These are phyloP conservation scores for Agarophyton chilense DNA, from an alignment of 23 red algal species.

Conservation along the genomic window DNA sequence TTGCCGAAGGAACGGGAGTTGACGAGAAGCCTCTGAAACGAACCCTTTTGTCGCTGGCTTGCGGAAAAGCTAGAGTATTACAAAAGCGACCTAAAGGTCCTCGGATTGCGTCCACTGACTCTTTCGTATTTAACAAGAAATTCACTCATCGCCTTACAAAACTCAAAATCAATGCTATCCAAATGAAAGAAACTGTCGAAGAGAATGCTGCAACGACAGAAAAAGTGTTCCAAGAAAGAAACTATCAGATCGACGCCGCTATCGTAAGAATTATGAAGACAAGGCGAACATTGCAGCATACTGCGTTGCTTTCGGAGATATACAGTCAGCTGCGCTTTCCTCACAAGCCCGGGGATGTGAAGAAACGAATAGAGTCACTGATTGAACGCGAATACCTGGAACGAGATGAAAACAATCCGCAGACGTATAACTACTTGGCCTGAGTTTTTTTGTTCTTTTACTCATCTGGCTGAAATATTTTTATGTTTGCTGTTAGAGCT, in stretches of 20 bases:
- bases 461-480: neutral
- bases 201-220: conserved; percentile 89
- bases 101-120: conserved; percentile 43
- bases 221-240: conserved; percentile 86
- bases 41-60: conserved; percentile 89
- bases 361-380: conserved; percentile 96
- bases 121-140: conserved; percentile 87
- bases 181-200: conserved; percentile 85
- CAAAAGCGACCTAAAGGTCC: conserved; percentile 77
- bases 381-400: conserved; percentile 96
- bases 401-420: conserved; percentile 76
- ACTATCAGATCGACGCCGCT: conserved; percentile 95
- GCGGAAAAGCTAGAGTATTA: conserved; percentile 84
- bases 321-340: conserved; percentile 87
- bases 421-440: conserved; percentile 91
- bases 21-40: conserved; percentile 76
- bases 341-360: conserved; percentile 79
- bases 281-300: conserved; percentile 72
- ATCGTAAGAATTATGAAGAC: conserved; percentile 98
- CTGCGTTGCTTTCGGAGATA: conserved; percentile 82
- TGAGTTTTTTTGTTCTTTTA: neutral
- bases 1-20: conserved; percentile 76
- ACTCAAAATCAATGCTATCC: conserved; percentile 91
- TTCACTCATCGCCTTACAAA: conserved; percentile 62
- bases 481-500: too few species aligned